These are phyloP conservation scores for Lipomyces yamanashiensis DNA, from an alignment of 805 yeast genomes.

Conservation along the genomic window DNA sequence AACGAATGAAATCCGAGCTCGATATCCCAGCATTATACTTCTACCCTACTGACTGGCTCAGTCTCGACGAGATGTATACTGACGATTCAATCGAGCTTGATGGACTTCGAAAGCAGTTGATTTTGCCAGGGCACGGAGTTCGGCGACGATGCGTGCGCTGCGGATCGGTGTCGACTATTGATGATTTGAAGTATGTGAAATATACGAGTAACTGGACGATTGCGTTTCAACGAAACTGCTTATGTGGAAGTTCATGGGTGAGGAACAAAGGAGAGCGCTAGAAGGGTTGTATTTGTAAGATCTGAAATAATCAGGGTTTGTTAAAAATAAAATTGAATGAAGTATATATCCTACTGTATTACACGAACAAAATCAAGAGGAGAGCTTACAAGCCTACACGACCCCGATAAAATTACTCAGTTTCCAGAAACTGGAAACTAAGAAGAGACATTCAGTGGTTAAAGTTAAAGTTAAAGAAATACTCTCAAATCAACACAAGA, in stretches of 20 bases:
- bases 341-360: background rate
- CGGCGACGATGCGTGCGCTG: constrained; percentile 58
- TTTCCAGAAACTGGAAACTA: no score
- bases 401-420: background rate
- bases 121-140: constrained; percentile 48
- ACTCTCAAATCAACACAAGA: no score
- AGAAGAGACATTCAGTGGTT: no score
- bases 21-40: constrained; percentile 62
- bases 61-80: constrained; percentile 31
- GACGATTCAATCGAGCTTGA: constrained; percentile 40
- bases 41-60: constrained; percentile 70
- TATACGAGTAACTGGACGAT: constrained; percentile 55
- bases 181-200: constrained; percentile 42
- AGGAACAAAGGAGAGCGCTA: background rate
- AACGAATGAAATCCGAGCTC: constrained; percentile 51
- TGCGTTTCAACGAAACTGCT: constrained; percentile 72
- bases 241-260: constrained; percentile 59
- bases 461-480: no score
- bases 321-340: background rate
- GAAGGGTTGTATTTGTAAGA: background rate
- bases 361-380: background rate
- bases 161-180: constrained; percentile 52
- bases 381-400: background rate
- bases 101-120: constrained; percentile 45
- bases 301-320: background rate